A percentile compares a stretch with the other conserved stretches of the same genome.
These are phyloP conservation scores for Chaetomiaceae sp. DNA, from an alignment of 2,329 filamentous ascomycete species.

Conservation along the genomic window DNA sequence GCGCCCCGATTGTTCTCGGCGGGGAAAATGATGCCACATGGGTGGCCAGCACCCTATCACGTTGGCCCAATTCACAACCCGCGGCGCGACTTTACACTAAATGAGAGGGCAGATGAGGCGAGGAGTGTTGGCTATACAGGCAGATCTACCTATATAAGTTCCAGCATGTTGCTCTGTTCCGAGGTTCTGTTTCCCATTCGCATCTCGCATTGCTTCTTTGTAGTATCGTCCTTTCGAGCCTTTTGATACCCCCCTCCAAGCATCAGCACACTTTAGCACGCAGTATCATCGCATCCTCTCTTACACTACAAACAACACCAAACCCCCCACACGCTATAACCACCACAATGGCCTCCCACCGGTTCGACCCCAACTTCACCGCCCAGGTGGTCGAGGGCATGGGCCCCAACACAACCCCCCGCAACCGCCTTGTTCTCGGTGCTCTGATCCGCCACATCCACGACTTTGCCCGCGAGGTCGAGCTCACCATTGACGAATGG, in stretches of 20 bases:
- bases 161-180: slow-evolving; percentile 3
- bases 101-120: slow-evolving; percentile 5
- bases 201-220: background rate
- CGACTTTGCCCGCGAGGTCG: slow-evolving; percentile 74
- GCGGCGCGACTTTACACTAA: slow-evolving; percentile 1
- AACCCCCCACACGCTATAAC: background rate
- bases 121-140: slow-evolving; percentile 7
- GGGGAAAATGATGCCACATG: slow-evolving; percentile 28
- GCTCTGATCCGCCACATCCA: slow-evolving; percentile 70
- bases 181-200: background rate
- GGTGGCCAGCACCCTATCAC: slow-evolving; percentile 23
- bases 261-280: background rate
- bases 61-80: slow-evolving; percentile 19
- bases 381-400: slow-evolving; percentile 68
- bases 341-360: slow-evolving; percentile 31
- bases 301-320: slow-evolving; percentile 2
- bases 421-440: slow-evolving; percentile 63
- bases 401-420: slow-evolving; percentile 64
- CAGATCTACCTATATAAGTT: no score
- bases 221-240: background rate
- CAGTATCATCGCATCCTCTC: background rate
- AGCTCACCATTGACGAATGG: slow-evolving; percentile 79
- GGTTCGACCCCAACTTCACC: slow-evolving; percentile 75
- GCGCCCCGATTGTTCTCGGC: slow-evolving; percentile 24
- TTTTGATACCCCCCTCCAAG: background rate